Base-by-base conservation (phyloP, 176 grass and related monocot genomes). In the Bromus sterilis region DNA sequence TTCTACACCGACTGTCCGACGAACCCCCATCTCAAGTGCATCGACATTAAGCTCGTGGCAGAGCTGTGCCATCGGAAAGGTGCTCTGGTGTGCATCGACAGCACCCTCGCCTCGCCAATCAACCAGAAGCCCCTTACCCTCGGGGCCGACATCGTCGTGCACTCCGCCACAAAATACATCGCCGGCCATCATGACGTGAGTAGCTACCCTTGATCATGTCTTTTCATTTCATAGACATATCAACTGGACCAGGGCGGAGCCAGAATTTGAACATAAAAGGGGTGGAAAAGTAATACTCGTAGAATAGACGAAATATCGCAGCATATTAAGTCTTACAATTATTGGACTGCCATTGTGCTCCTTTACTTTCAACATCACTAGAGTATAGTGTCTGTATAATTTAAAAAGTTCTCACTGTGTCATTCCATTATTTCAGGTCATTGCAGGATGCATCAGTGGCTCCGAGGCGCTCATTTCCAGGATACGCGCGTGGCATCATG, bases 401-500 rank as follows among this genome's bases (percentile, higher is more conserved):
- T 66, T 37, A 16, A 31, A 11, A 74, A 25, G 28, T 14, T 66
- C 14, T 62, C 18, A 12, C 14, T 23, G 25, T 64, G 12, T 1
- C 15, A 35, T 36, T 76, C 16, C 40, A 64, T 40, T 80, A 64
- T 40, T 80, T 21, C 42, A 90, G 91, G 91, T 92, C 30, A 86
- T 97, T 10, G 91, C 86, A 37, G 94, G 94, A 73, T 94, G 94
- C 56, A 66, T 97, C 72, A 97, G 89, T 78, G 91, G 89, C 33
- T 83, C 89, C 0, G 73, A 89, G 42, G 66, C 28, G 16, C 51
- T 94, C 76, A 75, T 97, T 37, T 89, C 89, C 2, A 83, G 62
- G 37, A 85, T 97, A 58, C 77, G 91, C 2, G 60, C 53, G 3
- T 92, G 91, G 87, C 94, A 97, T 56, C 87, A 97, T 20, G 89